Conservation (phyloP, 345 rosid species). For the Linum usitatissimum region DNA sequence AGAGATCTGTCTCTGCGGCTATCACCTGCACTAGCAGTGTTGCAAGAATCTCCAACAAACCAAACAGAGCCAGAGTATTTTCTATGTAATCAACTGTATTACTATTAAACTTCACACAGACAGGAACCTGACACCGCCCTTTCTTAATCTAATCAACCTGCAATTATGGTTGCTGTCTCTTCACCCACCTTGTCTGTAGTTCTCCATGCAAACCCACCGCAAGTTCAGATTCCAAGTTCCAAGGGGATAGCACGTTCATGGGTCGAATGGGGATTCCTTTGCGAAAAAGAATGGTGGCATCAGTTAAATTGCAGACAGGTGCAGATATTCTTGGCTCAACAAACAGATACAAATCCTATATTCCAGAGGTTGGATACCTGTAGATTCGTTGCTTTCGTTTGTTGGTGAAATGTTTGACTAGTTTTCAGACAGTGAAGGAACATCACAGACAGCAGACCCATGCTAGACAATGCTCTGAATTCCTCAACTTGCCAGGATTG, state of each 20-base stretch:
- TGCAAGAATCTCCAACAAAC: conserved; percentile 13
- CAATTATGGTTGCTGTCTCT: background rate
- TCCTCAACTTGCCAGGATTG: too few species aligned
- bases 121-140: conserved; percentile 16
- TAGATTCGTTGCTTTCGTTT: too few species aligned
- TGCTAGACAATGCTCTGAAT: background rate
- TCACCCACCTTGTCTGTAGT: conserved; percentile 11
- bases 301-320: too few species aligned
- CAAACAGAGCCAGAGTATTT: background rate
- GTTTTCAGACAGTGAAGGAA: background rate
- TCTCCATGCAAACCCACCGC: conserved; percentile 14
- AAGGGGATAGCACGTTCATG: too few species aligned
- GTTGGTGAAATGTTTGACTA: background rate
- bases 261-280: too few species aligned
- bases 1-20: conserved; percentile 8
- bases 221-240: conserved; percentile 11
- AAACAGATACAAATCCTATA: too few species aligned
- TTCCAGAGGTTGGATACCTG: too few species aligned
- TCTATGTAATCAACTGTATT: background rate
- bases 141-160: background rate
- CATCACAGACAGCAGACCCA: background rate
- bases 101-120: conserved; percentile 1
- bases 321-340: too few species aligned
- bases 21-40: conserved; percentile 9
- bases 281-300: too few species aligned